phyloP scores from a whole-genome alignment of 768 basidiomycete genomes.

The Tulasnella sp. region DNA sequence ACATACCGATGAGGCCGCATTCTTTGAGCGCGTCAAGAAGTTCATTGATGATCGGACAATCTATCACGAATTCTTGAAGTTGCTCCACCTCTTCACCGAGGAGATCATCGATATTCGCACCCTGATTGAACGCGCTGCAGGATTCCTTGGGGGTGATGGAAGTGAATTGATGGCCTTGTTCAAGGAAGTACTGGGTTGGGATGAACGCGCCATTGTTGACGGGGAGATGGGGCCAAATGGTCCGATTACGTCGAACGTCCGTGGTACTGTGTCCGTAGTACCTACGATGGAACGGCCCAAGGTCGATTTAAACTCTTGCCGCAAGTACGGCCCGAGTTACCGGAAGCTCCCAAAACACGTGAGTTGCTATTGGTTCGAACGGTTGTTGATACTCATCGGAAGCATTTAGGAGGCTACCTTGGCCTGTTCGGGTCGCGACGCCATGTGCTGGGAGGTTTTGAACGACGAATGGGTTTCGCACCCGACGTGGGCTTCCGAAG shows the following conservation, averaged over 20 bases:
- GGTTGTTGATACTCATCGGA: background rate
- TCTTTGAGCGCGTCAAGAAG: conserved; percentile 79
- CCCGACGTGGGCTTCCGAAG: conserved; percentile 96
- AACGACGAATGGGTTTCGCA: conserved; percentile 99
- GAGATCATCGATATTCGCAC: conserved; percentile 81
- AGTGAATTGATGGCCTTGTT: conserved; percentile 71
- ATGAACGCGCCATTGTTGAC: conserved; percentile 37
- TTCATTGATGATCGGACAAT: conserved; percentile 33
- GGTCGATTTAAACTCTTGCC: conserved; percentile 31
- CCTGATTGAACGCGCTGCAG: conserved; percentile 65
- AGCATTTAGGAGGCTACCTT: conserved; percentile 61
- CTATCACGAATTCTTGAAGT: conserved; percentile 79
- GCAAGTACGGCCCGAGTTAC: conserved; percentile 80
- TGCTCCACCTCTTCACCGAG: conserved; percentile 79
- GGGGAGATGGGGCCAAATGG: conserved; percentile 17
- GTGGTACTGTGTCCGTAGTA: conserved; percentile 40
- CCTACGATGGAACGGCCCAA: conserved; percentile 70
- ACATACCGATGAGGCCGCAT: conserved; percentile 57
- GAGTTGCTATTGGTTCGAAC: conserved; percentile 29
- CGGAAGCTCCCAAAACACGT: conserved; percentile 78
- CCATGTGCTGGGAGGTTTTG: conserved; percentile 87
- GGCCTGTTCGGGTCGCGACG: conserved; percentile 88
- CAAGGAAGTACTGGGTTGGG: conserved; percentile 73
- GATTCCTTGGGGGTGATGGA: conserved; percentile 67
- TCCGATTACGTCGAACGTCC: conserved; percentile 20